These are phyloP conservation scores for Fusarium anguioides DNA, from an alignment of 2,329 filamentous ascomycete genomes.

Conservation along the genomic window DNA sequence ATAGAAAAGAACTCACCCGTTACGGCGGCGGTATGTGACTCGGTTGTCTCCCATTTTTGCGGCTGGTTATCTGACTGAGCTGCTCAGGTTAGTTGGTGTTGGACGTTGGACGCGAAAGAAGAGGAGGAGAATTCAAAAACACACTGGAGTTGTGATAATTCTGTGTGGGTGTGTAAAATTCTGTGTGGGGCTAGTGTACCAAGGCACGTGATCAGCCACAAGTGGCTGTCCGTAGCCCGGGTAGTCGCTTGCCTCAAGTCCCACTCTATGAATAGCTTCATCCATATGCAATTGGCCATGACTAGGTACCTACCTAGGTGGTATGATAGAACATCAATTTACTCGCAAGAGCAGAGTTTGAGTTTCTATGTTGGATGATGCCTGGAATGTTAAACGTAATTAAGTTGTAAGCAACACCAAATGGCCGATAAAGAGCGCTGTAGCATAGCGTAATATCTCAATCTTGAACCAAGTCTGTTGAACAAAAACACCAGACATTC, in stretches of 20 bases:
- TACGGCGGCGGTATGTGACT: conserved; percentile 79
- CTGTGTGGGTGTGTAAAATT: conserved; percentile 13
- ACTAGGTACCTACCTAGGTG: no score
- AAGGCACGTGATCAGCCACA: neutral
- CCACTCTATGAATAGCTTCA: neutral
- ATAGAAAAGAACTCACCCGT: conserved; percentile 71
- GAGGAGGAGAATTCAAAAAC: conserved; percentile 51
- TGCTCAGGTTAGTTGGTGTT: conserved; percentile 37
- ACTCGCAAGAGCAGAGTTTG: neutral
- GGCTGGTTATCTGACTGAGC: conserved; percentile 40
- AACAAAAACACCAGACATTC: neutral
- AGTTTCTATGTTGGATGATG: neutral
- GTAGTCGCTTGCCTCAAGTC: neutral
- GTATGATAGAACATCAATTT: neutral
- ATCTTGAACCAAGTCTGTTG: no score
- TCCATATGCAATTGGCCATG: neutral
- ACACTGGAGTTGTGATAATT: conserved; percentile 4
- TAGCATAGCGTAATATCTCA: no score
- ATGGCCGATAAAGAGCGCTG: neutral
- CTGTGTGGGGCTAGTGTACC: neutral
- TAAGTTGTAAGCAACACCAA: neutral
- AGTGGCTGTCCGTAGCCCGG: neutral
- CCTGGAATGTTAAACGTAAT: neutral
- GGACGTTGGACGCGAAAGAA: conserved; percentile 43
- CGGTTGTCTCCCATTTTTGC: conserved; percentile 69